Percentiles rank a stretch among this genome's conserved stretches.
phyloP scores from a whole-genome alignment of 2,329 filamentous ascomycete genomes.

The Talaromyces albobiverticillius region DNA sequence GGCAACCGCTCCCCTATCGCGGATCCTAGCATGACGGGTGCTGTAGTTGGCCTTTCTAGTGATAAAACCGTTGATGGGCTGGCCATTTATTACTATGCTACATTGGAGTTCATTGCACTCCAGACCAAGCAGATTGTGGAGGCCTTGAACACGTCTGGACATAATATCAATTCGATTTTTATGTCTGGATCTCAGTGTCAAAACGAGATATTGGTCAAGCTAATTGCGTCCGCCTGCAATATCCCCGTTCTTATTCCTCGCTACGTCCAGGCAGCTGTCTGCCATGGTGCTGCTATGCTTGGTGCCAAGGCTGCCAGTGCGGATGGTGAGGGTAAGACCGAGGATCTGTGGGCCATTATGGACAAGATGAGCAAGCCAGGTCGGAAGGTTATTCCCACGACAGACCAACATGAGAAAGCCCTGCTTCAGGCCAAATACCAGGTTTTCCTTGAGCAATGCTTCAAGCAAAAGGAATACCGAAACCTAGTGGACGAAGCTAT shows the following conservation, averaged over 20 bases:
- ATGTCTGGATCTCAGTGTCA: slow-evolving; percentile 99
- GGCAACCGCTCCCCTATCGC: slow-evolving; percentile 94
- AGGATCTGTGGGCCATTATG: slow-evolving; percentile 95
- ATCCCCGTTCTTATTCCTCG: slow-evolving; percentile 92
- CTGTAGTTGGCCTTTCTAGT: slow-evolving; percentile 79
- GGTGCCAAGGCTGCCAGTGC: slow-evolving; percentile 94
- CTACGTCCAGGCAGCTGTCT: slow-evolving; percentile 93
- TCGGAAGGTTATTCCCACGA: slow-evolving; percentile 72
- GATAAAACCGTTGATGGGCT: slow-evolving; percentile 86
- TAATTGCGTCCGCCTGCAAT: slow-evolving; percentile 84
- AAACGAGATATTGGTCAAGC: slow-evolving; percentile 85
- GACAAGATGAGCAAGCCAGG: slow-evolving; percentile 95
- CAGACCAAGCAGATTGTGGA: slow-evolving; percentile 95
- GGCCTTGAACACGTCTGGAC: slow-evolving; percentile 86
- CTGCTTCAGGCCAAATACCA: slow-evolving; percentile 86
- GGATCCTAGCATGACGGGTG: slow-evolving; percentile 88
- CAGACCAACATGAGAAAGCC: slow-evolving; percentile 69
- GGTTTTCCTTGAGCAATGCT: slow-evolving; percentile 91
- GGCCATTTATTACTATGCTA: slow-evolving; percentile 88
- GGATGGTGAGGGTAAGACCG: slow-evolving; percentile 71
- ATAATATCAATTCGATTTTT: slow-evolving; percentile 88
- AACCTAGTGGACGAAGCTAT: slow-evolving; percentile 68
- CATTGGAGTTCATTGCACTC: slow-evolving; percentile 96
- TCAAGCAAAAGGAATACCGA: slow-evolving; percentile 79
- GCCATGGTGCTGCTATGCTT: slow-evolving; percentile 97